Evolutionary conservation across 2,329 filamentous ascomycete genomes (phyloP).

Genomic region (Didymellaceae sp.): DNA sequence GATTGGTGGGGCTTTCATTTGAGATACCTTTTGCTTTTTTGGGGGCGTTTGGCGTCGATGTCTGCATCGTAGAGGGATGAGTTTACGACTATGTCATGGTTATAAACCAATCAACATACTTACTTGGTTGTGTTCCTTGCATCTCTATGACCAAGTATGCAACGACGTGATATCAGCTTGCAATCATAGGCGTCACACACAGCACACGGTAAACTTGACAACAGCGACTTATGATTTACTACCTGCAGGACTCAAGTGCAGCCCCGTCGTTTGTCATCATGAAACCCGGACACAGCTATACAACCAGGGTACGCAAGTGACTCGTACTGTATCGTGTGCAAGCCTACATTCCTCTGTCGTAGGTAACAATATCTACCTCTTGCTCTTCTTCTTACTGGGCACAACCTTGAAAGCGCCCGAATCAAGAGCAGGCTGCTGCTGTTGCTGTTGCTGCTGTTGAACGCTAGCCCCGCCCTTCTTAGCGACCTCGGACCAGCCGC

Average conservation of each 20-base stretch:
- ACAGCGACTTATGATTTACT: not conserved
- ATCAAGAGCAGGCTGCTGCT: conserved; percentile 44
- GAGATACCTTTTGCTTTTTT: conserved; percentile 11
- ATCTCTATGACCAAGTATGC: too few relatives aligned
- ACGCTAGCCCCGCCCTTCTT: conserved; percentile 81
- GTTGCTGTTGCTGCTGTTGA: conserved; percentile 43
- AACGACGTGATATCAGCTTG: too few relatives aligned
- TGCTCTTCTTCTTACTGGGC: conserved; percentile 85
- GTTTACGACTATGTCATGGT: not conserved
- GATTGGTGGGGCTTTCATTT: too few relatives aligned
- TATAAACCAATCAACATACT: too few relatives aligned
- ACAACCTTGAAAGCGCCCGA: conserved; percentile 87
- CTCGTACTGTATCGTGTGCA: not conserved
- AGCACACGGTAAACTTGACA: not conserved
- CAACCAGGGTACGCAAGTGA: not conserved
- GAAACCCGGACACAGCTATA: not conserved
- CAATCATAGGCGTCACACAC: too few relatives aligned
- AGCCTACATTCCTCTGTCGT: not conserved
- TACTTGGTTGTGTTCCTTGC: too few relatives aligned
- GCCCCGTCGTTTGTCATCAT: not conserved
- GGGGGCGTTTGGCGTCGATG: conserved; percentile 7
- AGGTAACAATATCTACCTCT: conserved; percentile 37
- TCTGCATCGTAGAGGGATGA: too few relatives aligned
- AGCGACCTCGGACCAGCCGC: conserved; percentile 95
- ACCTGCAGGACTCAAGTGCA: not conserved